Evolutionary conservation across 140 eudicot species (phyloP).

Genomic region (Cichorium intybus): DNA sequence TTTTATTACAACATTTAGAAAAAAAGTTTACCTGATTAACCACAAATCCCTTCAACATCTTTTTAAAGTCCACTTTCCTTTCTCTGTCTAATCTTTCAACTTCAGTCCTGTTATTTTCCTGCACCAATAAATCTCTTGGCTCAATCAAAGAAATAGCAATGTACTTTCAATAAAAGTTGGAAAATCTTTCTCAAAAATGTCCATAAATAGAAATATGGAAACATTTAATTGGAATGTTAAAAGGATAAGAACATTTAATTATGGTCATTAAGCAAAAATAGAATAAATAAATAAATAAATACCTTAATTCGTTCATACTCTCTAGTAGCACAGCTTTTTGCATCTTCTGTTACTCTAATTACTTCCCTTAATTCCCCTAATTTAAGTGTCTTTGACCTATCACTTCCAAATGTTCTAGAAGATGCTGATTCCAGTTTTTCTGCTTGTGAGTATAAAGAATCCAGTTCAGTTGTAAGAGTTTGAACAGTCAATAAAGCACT

Average conservation of each 20-base stretch:
- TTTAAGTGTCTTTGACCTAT: constrained; percentile 58
- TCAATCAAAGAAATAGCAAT: background rate
- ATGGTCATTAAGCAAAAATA: background rate
- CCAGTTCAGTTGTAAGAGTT: constrained; percentile 69
- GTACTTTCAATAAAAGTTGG: background rate
- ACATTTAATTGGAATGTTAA: background rate
- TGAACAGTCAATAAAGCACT: constrained; percentile 83
- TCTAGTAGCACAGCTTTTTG: constrained; percentile 63
- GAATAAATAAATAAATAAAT: background rate
- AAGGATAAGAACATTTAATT: constrained; percentile 4
- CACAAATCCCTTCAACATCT: constrained; percentile 87
- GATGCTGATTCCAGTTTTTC: constrained; percentile 69
- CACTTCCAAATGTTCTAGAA: constrained; percentile 61
- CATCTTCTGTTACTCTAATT: constrained; percentile 73
- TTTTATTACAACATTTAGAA: no score
- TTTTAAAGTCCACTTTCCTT: constrained; percentile 56
- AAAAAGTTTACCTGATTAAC: constrained; percentile 87
- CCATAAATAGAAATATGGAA: background rate
- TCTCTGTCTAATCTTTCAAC: constrained; percentile 65
- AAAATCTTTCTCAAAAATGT: constrained; percentile 1
- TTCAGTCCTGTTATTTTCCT: constrained; percentile 85
- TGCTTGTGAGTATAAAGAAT: constrained; percentile 61
- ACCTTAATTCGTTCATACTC: constrained; percentile 87
- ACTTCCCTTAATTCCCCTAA: constrained; percentile 67
- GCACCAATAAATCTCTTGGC: constrained; percentile 22